These are phyloP conservation scores for Talaromyces sp. DNA, from an alignment of 2,329 filamentous ascomycete genomes.

Conservation along the genomic window DNA sequence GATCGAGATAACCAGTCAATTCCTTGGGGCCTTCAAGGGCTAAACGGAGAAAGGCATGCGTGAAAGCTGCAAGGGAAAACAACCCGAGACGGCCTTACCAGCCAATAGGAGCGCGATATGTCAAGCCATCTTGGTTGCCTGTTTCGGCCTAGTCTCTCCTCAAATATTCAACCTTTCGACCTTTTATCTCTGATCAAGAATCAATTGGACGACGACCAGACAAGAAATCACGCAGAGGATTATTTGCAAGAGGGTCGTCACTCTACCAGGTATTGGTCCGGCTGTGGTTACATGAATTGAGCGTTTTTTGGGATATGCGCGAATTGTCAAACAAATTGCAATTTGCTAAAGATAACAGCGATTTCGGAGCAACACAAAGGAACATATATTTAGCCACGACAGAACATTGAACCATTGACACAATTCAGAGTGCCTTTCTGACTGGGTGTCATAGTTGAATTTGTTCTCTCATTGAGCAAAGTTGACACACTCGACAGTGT, in stretches of 20 bases:
- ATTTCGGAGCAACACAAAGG: background rate
- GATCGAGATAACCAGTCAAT: background rate
- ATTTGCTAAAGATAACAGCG: background rate
- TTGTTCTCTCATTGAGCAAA: background rate
- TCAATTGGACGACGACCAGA: background rate
- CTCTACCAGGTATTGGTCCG: background rate
- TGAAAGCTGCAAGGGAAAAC: constrained; percentile 13
- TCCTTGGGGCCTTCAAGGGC: background rate
- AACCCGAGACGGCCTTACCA: background rate
- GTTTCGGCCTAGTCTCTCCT: background rate
- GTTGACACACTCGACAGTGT: background rate
- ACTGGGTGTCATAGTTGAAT: too few relatives aligned
- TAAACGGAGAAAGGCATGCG: background rate
- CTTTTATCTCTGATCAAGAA: background rate
- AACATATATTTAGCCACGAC: background rate
- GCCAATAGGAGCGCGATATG: background rate
- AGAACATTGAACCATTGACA: background rate
- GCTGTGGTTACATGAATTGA: background rate
- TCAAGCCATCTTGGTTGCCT: background rate
- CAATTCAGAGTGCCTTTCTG: background rate
- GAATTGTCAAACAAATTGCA: constrained; percentile 4
- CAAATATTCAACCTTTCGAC: background rate
- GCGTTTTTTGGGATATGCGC: background rate
- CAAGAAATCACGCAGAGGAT: background rate
- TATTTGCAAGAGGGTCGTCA: background rate